Percentiles rank a stretch among this genome's conserved stretches.
Conservation (phyloP, 1,139 yeast genomes). For the Saccharomycopsis hybrid region DNA sequence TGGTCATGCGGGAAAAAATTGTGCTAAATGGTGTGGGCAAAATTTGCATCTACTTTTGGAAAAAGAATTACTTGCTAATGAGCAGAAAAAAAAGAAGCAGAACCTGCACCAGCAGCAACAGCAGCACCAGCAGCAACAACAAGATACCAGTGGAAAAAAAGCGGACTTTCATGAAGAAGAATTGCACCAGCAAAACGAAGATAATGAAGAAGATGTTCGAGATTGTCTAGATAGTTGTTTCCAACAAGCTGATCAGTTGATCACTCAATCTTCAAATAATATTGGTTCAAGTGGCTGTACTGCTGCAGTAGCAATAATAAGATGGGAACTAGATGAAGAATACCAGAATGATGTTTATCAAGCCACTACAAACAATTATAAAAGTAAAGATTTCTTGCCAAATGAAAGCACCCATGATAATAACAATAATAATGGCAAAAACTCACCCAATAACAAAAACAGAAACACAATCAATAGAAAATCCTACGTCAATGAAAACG, state of each 20-base stretch:
- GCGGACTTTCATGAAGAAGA: background rate
- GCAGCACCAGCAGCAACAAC: too few species aligned
- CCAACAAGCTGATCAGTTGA: slow-evolving; percentile 64
- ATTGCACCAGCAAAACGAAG: background rate
- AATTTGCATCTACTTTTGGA: slow-evolving; percentile 67
- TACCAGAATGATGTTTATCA: slow-evolving; percentile 9
- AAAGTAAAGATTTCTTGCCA: slow-evolving; percentile 13
- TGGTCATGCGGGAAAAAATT: slow-evolving; percentile 94
- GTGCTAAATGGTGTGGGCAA: slow-evolving; percentile 95
- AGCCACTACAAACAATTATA: slow-evolving; percentile 18
- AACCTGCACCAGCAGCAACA: background rate
- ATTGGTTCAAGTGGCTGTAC: slow-evolving; percentile 82
- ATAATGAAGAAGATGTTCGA: slow-evolving; percentile 38
- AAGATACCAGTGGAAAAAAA: background rate
- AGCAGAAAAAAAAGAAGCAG: slow-evolving; percentile 16
- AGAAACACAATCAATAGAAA: slow-evolving; percentile 8
- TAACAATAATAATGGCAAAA: background rate
- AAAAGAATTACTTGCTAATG: slow-evolving; percentile 38
- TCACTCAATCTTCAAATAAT: slow-evolving; percentile 45
- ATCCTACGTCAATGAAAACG: slow-evolving; percentile 14
- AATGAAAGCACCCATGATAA: slow-evolving; percentile 2
- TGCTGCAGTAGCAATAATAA: slow-evolving; percentile 86
- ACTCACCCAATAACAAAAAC: background rate
- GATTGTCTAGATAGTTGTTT: slow-evolving; percentile 56
- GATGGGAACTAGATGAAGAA: slow-evolving; percentile 66